phyloP scores from a whole-genome alignment of 306 rosid species.

The Parietaria judaica region DNA sequence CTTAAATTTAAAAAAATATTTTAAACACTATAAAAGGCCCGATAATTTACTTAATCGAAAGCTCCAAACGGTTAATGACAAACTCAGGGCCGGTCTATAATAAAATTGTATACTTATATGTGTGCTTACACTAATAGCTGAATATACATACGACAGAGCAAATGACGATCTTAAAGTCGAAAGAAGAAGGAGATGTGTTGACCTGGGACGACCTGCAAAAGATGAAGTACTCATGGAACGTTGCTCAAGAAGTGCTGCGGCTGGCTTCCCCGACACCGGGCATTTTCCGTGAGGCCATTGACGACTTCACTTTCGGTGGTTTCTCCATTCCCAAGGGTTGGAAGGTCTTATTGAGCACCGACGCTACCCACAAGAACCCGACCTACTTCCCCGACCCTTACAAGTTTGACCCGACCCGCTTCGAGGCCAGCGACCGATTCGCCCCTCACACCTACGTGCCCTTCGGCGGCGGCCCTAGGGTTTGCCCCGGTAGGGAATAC shows the following conservation, averaged over 20 bases:
- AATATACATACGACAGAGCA: slow-evolving; percentile 3
- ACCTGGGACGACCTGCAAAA: slow-evolving; percentile 20
- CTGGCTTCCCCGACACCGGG: slow-evolving; percentile 11
- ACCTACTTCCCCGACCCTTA: slow-evolving; percentile 18
- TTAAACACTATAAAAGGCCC: background rate
- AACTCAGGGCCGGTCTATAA: too few species aligned
- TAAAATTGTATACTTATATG: too few species aligned
- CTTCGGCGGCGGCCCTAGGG: slow-evolving; percentile 21
- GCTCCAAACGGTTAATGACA: too few species aligned
- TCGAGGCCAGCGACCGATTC: slow-evolving; percentile 17
- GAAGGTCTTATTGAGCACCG: slow-evolving; percentile 9
- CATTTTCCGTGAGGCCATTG: slow-evolving; percentile 9
- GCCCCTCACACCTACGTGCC: slow-evolving; percentile 18
- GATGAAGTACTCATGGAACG: slow-evolving; percentile 25
- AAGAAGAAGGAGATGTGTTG: slow-evolving; percentile 16
- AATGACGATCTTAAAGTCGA: slow-evolving; percentile 15
- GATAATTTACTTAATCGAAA: too few species aligned
- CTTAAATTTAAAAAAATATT: too few species aligned
- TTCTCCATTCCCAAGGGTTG: slow-evolving; percentile 18
- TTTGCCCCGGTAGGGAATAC: slow-evolving; percentile 22
- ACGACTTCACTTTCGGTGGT: slow-evolving; percentile 12
- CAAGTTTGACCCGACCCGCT: slow-evolving; percentile 18
- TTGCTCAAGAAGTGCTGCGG: slow-evolving; percentile 13
- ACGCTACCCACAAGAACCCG: slow-evolving; percentile 12
- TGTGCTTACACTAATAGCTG: background rate